These are phyloP conservation scores for Penicillium nordicum DNA, from an alignment of 2,329 filamentous ascomycete genomes.

Conservation along the genomic window DNA sequence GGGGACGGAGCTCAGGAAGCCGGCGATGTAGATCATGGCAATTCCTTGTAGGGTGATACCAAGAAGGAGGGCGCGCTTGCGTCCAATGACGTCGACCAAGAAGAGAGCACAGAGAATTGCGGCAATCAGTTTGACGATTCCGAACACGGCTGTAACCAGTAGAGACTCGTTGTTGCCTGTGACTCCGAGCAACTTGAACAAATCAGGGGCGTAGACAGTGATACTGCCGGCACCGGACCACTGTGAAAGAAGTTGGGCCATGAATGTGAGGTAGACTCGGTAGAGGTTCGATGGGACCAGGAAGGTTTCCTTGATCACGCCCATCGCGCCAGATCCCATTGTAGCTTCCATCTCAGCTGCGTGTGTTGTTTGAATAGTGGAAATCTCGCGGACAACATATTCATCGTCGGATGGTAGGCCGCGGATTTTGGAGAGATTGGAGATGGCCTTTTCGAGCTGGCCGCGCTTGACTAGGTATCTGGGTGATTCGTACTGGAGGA, in stretches of 20 bases:
- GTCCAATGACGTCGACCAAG: constrained; percentile 74
- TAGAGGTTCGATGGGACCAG: constrained; percentile 67
- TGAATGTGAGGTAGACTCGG: constrained; percentile 63
- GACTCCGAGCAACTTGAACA: constrained; percentile 70
- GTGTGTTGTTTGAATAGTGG: constrained; percentile 62
- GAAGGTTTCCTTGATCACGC: constrained; percentile 67
- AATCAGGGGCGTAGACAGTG: constrained; percentile 71
- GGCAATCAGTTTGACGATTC: constrained; percentile 67
- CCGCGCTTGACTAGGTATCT: constrained; percentile 67
- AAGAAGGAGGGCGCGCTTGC: constrained; percentile 62
- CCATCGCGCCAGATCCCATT: constrained; percentile 61
- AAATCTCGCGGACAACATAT: constrained; percentile 61
- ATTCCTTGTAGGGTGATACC: constrained; percentile 61
- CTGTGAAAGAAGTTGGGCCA: constrained; percentile 69
- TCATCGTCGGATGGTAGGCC: constrained; percentile 58
- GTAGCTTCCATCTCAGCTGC: constrained; percentile 70
- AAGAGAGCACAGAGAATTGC: constrained; percentile 70
- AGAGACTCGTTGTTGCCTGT: constrained; percentile 65
- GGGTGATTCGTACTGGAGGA: constrained; percentile 67
- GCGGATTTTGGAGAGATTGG: constrained; percentile 53
- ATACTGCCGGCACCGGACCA: constrained; percentile 73
- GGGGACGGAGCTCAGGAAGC: constrained; percentile 62
- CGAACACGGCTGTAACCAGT: constrained; percentile 71
- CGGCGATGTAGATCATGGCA: constrained; percentile 61
- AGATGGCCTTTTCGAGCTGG: constrained; percentile 48